These are phyloP conservation scores for Malassezia yamatoensis DNA, from an alignment of 1,284 basidiomycete species.

Conservation along the genomic window DNA sequence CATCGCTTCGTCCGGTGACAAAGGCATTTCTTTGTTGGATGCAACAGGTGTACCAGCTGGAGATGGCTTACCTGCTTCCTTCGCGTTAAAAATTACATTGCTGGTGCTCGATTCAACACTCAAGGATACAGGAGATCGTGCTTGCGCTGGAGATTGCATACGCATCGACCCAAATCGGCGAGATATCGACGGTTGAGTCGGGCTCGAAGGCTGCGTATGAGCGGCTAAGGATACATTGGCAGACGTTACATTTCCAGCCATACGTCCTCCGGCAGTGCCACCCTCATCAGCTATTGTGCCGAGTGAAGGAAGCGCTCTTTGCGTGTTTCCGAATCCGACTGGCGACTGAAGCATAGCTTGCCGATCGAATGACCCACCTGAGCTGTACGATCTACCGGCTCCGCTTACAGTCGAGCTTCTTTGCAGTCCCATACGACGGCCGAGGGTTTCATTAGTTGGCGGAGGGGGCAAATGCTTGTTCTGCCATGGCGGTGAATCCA, in stretches of 20 bases:
- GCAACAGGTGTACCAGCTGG: constrained; percentile 2
- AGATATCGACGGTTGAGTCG: constrained; percentile 11
- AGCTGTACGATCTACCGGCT: background rate
- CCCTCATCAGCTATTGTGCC: background rate
- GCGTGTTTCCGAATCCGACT: background rate
- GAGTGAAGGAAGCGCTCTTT: constrained; percentile 5
- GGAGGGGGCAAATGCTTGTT: background rate
- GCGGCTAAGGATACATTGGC: background rate
- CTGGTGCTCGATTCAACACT: background rate
- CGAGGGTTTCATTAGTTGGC: background rate
- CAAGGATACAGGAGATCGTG: background rate
- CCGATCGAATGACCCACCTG: background rate
- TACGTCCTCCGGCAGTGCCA: constrained; percentile 2
- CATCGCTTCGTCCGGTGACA: constrained; percentile 16
- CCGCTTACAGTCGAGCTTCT: constrained; percentile 6
- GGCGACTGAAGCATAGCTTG: background rate
- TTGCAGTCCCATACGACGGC: background rate
- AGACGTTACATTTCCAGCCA: background rate
- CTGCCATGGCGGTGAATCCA: background rate
- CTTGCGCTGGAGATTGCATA: constrained; percentile 26
- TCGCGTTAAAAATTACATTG: background rate
- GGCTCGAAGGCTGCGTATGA: background rate
- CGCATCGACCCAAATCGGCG: constrained; percentile 39
- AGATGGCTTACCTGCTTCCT: background rate
- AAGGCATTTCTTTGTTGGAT: constrained; percentile 17